Conservation (phyloP, 805 yeast species). For the Lachancea nothofagi region DNA sequence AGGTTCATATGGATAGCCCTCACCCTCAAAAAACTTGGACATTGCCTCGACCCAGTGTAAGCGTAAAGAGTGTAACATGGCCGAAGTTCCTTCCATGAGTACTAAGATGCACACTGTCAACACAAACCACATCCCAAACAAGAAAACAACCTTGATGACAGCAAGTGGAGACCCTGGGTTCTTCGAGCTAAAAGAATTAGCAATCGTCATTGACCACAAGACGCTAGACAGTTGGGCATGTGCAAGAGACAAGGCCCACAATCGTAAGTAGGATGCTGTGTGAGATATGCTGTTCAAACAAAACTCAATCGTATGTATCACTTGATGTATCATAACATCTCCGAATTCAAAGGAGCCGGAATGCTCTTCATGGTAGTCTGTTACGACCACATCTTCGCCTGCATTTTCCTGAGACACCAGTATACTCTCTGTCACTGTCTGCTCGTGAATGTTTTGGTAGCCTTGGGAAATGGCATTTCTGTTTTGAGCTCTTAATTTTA, state of each 20-base stretch:
- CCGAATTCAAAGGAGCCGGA: slow-evolving; percentile 67
- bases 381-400: slow-evolving; percentile 42
- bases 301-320: slow-evolving; percentile 95
- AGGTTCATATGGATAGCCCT: slow-evolving; percentile 88
- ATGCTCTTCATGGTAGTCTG: slow-evolving; percentile 40
- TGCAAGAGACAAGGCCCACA: slow-evolving; percentile 96
- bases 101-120: slow-evolving; percentile 88
- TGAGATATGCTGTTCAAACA: slow-evolving; percentile 97
- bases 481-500: slow-evolving; percentile 57
- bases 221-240: slow-evolving; percentile 96
- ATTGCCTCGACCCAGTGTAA: slow-evolving; percentile 99
- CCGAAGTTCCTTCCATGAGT: slow-evolving; percentile 97
- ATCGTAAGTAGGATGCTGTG: slow-evolving; percentile 91
- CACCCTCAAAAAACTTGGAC: slow-evolving; percentile 98
- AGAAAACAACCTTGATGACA: slow-evolving; percentile 63
- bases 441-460: slow-evolving; percentile 41
- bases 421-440: slow-evolving; percentile 28
- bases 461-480: slow-evolving; percentile 38
- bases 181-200: slow-evolving; percentile 58
- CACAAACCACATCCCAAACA: slow-evolving; percentile 93
- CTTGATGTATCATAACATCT: slow-evolving; percentile 94
- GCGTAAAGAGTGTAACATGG: slow-evolving; percentile 97
- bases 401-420: slow-evolving; percentile 42
- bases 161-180: slow-evolving; percentile 52
- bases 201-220: slow-evolving; percentile 92